Percentiles rank a stretch among this genome's conserved stretches.
Evolutionary conservation across 352 stramenopile species (phyloP).

Genomic region (Globisporangium paddicum): DNA sequence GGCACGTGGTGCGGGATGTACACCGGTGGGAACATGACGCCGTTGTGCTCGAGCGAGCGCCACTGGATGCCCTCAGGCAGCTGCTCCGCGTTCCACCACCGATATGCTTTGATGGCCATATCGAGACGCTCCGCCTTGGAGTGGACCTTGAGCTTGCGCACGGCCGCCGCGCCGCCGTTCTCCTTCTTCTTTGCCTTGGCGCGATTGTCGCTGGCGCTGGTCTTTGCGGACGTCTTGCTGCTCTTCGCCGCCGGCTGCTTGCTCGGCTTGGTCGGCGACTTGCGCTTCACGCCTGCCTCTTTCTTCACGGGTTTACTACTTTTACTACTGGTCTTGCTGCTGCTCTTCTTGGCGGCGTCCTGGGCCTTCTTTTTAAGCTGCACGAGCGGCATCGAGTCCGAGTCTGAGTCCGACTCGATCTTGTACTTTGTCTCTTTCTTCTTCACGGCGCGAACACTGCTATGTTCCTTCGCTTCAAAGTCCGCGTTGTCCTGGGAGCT

Average conservation of each 20-base stretch:
- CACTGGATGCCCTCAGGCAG: slow-evolving; percentile 95
- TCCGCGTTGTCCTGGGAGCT: slow-evolving; percentile 15
- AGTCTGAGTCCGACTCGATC: slow-evolving; percentile 59
- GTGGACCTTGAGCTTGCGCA: slow-evolving; percentile 91
- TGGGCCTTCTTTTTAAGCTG: slow-evolving; percentile 69
- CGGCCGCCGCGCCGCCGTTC: slow-evolving; percentile 30
- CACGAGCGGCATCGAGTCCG: slow-evolving; percentile 75
- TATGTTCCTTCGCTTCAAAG: slow-evolving; percentile 13
- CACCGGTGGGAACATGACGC: slow-evolving; percentile 95
- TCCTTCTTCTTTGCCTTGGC: slow-evolving; percentile 45
- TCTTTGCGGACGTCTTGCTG: slow-evolving; percentile 41
- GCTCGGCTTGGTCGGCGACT: slow-evolving; percentile 24
- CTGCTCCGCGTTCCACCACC: slow-evolving; percentile 98
- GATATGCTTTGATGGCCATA: slow-evolving; percentile 97
- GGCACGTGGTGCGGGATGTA: slow-evolving; percentile 96
- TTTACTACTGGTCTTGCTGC: slow-evolving; percentile 17
- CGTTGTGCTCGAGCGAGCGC: slow-evolving; percentile 99
- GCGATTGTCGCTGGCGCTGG: slow-evolving; percentile 32
- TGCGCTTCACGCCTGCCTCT: slow-evolving; percentile 53
- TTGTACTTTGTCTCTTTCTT: slow-evolving; percentile 21
- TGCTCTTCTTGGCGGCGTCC: slow-evolving; percentile 7
- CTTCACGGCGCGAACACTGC: slow-evolving; percentile 14
- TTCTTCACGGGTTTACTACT: slow-evolving; percentile 38
- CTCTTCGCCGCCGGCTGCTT: slow-evolving; percentile 25
- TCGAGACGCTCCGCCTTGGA: slow-evolving; percentile 93